These are phyloP conservation scores for Xylaria castorea DNA, from an alignment of 495 filamentous ascomycete species.

Conservation along the genomic window DNA sequence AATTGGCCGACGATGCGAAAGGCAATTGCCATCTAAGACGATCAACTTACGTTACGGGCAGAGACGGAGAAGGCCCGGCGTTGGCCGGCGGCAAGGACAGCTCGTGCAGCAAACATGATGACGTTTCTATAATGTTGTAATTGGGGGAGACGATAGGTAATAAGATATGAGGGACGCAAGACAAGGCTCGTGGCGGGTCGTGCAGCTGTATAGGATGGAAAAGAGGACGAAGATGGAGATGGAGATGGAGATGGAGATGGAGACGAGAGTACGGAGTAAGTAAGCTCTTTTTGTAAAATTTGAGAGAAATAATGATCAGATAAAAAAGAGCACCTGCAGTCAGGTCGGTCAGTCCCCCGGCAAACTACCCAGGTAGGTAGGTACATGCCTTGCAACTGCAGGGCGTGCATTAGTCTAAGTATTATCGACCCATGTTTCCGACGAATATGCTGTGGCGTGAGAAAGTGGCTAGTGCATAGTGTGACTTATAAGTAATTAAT, in stretches of 20 bases:
- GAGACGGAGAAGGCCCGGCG: constrained; percentile 93
- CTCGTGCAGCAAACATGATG: constrained; percentile 41
- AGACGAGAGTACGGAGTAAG: neutral
- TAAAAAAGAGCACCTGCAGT: too few species aligned
- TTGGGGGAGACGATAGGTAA: constrained; percentile 1
- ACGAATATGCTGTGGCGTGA: too few species aligned
- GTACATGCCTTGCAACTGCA: neutral
- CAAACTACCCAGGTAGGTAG: neutral
- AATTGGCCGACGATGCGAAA: neutral
- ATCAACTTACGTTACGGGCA: constrained; percentile 75
- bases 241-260: neutral
- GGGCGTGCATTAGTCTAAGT: neutral
- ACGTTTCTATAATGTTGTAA: neutral
- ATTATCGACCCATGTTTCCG: too few species aligned
- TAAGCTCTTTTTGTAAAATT: constrained; percentile 3
- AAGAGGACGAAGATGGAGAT: neutral
- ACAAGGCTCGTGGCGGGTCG: neutral
- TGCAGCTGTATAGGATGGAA: neutral
- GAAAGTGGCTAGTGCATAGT: too few species aligned
- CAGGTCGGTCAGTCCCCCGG: neutral
- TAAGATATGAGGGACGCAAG: neutral
- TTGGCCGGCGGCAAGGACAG: constrained; percentile 62
- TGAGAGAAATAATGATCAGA: constrained; percentile 15
- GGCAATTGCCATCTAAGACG: constrained; percentile 1
- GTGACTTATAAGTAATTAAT: too few species aligned